A percentile compares a stretch with the other conserved stretches of the same genome.
Conservation (phyloP, 805 yeast genomes). For the Lipomyces mesembrius region DNA sequence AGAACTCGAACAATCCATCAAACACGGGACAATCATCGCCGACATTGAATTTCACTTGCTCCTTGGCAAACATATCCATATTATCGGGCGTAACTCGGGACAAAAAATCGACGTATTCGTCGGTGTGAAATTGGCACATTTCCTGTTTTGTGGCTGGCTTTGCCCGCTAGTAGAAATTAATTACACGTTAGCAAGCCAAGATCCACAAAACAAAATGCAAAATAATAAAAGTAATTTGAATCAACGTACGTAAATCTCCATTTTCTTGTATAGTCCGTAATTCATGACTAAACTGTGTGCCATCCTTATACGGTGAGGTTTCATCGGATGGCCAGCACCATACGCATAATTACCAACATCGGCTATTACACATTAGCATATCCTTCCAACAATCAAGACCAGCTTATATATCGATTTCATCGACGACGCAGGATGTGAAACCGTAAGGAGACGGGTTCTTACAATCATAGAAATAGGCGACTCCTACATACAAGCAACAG, state of each 20-base stretch:
- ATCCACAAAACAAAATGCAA: not conserved
- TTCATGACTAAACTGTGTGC: conserved; percentile 96
- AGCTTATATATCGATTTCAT: not conserved
- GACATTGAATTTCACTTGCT: conserved; percentile 87
- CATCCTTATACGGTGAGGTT: conserved; percentile 98
- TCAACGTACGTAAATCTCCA: conserved; percentile 75
- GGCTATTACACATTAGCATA: conserved; percentile 45
- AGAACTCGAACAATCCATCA: conserved; percentile 92
- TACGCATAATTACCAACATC: conserved; percentile 98
- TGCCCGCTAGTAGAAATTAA: conserved; percentile 57
- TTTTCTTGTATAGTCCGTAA: conserved; percentile 92
- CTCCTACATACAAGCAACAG: conserved; percentile 42
- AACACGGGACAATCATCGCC: conserved; percentile 97
- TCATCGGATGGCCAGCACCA: conserved; percentile 99
- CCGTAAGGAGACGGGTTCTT: conserved; percentile 23
- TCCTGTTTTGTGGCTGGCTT: conserved; percentile 98
- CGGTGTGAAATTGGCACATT: conserved; percentile 97
- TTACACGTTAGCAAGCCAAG: not conserved
- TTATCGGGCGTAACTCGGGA: conserved; percentile 33
- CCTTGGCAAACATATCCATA: conserved; percentile 61
- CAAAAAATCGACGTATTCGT: conserved; percentile 88
- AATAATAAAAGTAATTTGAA: not conserved
- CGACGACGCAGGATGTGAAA: conserved; percentile 5
- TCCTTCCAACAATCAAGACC: not conserved
- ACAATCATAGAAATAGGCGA: conserved; percentile 78